Conservation (phyloP, 2,329 filamentous ascomycete species). For the Fusarium pseudoanthophilum region DNA sequence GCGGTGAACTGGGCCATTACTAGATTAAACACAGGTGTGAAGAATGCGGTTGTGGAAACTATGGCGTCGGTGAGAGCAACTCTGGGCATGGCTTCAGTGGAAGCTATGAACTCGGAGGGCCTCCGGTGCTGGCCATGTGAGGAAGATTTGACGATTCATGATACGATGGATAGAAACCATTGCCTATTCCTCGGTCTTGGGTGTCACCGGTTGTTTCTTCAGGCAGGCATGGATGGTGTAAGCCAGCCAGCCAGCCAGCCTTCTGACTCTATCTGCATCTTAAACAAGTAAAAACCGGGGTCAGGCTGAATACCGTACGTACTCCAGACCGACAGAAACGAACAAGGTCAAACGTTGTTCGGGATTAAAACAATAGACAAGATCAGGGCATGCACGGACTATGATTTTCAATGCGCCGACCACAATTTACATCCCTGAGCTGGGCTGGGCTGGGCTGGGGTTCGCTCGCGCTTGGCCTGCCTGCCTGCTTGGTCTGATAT, state of each 20-base stretch:
- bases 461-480: neutral
- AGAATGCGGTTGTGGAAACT: neutral
- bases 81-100: constrained; percentile 2
- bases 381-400: constrained; percentile 36
- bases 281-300: constrained; percentile 1
- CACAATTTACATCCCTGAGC: constrained; percentile 4
- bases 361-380: constrained; percentile 18
- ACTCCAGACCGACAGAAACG: constrained; percentile 5
- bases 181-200: neutral
- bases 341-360: constrained; percentile 13
- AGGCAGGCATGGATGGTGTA: neutral
- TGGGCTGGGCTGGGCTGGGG: neutral
- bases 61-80: neutral
- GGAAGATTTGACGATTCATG: constrained; percentile 1
- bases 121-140: constrained; percentile 13
- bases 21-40: constrained; percentile 8
- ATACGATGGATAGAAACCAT: constrained; percentile 4
- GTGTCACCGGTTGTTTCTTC: constrained; percentile 2
- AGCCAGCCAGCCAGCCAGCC: neutral
- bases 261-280: neutral
- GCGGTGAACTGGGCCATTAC: constrained; percentile 40
- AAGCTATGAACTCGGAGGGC: neutral
- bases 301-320: constrained; percentile 6
- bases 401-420: constrained; percentile 35
- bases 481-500: neutral